These are phyloP conservation scores for Triadica sebifera DNA, from an alignment of 345 rosid species.

Conservation along the genomic window DNA sequence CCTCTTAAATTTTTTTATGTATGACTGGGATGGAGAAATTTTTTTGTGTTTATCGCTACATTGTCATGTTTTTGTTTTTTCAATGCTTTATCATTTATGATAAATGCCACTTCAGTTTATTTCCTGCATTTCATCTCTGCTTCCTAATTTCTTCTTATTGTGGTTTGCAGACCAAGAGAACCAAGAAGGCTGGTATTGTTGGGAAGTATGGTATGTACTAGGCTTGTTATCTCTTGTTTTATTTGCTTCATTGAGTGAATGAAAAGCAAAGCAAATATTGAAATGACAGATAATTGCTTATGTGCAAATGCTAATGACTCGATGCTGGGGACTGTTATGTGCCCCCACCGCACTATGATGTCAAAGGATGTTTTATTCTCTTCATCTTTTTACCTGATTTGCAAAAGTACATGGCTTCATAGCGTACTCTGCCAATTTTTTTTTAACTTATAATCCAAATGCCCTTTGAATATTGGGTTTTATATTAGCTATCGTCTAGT, in stretches of 20 bases:
- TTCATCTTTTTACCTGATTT: not conserved
- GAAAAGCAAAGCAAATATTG: not conserved
- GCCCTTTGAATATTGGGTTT: not conserved
- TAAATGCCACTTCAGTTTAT: no score
- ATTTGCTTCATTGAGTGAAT: not conserved
- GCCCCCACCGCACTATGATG: not conserved
- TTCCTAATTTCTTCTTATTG: not conserved
- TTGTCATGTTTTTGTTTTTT: not conserved
- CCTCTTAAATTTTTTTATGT: no score
- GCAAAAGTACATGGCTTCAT: not conserved
- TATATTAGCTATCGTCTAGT: not conserved
- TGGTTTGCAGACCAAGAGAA: constrained; percentile 56
- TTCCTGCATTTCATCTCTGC: not conserved
- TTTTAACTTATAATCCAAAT: no score
- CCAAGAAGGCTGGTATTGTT: constrained; percentile 79
- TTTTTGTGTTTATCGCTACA: not conserved
- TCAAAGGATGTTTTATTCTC: not conserved
- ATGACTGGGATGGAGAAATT: not conserved
- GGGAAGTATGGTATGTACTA: constrained; percentile 58
- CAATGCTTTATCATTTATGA: not conserved
- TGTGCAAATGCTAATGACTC: no score
- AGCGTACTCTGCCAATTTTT: not conserved
- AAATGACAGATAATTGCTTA: not conserved
- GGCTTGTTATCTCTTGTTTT: not conserved
- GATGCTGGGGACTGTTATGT: not conserved